A percentile compares a stretch with the other conserved stretches of the same genome.
Evolutionary conservation across 495 filamentous ascomycete genomes (phyloP).

Genomic region (Letharia lupina): DNA sequence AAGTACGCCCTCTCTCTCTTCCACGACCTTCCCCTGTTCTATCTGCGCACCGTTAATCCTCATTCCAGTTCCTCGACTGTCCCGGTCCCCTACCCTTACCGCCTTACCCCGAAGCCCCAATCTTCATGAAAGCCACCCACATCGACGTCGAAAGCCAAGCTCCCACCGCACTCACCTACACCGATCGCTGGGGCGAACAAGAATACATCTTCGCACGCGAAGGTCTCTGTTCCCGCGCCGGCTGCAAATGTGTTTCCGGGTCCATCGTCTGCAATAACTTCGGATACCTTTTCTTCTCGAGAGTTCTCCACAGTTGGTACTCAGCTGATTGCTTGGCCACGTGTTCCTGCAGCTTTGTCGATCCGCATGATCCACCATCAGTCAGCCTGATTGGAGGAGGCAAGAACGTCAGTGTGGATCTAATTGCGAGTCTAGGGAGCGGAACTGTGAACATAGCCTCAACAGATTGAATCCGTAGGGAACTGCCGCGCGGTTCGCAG

Average conservation of each 20-base stretch:
- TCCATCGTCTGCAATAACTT: slow-evolving; percentile 3
- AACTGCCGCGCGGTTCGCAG: background rate
- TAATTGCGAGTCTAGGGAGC: background rate
- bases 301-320: background rate
- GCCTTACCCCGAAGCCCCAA: background rate
- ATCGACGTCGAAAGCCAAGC: background rate
- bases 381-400: background rate
- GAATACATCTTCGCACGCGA: background rate
- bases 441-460: background rate
- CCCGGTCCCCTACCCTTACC: background rate
- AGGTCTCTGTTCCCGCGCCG: slow-evolving; percentile 6
- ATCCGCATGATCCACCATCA: background rate
- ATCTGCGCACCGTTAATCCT: background rate
- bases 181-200: background rate
- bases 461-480: background rate
- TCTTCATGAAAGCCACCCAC: slow-evolving; percentile 1
- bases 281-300: background rate
- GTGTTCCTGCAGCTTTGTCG: background rate
- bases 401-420: background rate
- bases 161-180: background rate
- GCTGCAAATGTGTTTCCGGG: background rate
- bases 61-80: background rate
- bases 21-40: background rate
- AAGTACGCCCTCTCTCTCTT: background rate
- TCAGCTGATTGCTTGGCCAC: background rate